phyloP scores from a whole-genome alignment of 2,329 filamentous ascomycete species.

The Aspergillus pseudotamarii region DNA sequence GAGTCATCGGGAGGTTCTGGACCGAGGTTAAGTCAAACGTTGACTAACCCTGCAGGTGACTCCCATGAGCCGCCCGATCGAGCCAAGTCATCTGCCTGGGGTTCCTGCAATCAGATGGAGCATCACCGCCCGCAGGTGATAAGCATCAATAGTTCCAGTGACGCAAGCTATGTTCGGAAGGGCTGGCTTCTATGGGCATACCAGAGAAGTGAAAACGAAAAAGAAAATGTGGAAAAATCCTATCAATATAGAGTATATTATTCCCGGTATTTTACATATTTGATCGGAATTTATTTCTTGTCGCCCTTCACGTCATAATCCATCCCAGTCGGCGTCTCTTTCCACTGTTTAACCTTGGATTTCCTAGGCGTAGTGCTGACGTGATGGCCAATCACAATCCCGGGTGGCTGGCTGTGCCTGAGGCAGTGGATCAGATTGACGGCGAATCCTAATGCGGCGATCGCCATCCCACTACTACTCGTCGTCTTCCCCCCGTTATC shows the following conservation, averaged over 20 bases:
- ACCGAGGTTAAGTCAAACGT: not conserved
- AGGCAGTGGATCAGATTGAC: slow-evolving; percentile 1
- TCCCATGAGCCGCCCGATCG: not conserved
- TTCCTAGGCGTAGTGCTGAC: not conserved
- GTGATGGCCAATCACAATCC: not conserved
- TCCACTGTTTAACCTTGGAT: not conserved
- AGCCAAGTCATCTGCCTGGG: not conserved
- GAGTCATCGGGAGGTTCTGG: not conserved
- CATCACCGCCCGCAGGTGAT: not conserved
- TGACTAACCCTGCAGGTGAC: slow-evolving; percentile 1
- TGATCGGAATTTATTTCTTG: not conserved
- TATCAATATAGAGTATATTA: no score
- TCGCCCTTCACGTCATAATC: not conserved
- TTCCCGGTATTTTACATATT: not conserved
- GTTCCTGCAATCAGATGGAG: not conserved
- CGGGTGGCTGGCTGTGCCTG: not conserved
- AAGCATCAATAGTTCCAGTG: not conserved
- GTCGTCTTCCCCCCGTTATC: not conserved
- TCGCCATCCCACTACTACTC: slow-evolving; percentile 1
- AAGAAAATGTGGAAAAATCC: not conserved
- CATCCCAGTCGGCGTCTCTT: not conserved
- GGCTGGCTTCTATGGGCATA: not conserved
- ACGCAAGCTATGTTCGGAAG: not conserved
- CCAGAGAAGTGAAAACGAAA: not conserved
- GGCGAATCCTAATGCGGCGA: not conserved